Base-by-base conservation (phyloP, 1,284 basidiomycete species). In the Cutaneotrichosporon sp. region DNA sequence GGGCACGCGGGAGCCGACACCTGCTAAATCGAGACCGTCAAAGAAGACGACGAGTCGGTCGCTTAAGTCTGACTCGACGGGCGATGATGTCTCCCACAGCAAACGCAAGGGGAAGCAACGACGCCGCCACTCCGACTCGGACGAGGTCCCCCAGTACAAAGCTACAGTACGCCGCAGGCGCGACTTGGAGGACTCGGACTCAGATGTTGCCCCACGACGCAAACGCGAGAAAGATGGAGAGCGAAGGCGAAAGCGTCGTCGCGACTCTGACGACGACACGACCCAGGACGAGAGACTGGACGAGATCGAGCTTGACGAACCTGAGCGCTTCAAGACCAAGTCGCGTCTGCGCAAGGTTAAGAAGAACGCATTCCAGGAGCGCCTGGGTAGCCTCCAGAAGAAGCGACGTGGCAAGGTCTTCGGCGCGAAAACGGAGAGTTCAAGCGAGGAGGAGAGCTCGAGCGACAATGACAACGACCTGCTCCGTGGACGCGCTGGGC, bases 221-320 rank as follows among this genome's bases (percentile, higher is more conserved):
- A 50, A 14, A n/a, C 67, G 70, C 47, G 68, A 69, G 1, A 69
- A 73, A 49, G 70, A 73, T 10, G 63, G 66, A 32, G 69, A 71
- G 38, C 9, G 13, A 16, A 5, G 11, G 9, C 38, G 38, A 11
- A 40, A 40, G 8, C n/a, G 47, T 7, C 47, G 47, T 14, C 21
- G n/a, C 21, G 16, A 34, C n/a, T 21, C 46, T 4, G 69, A 71
- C 21, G 60, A 64, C 7, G 68, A 66, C 49, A 64, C n/a, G n/a
- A n/a, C 85, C 5, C 83, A 81, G 21, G 82, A 85, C 52, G 83
- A 82, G 51, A 83, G 86, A 66, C 73, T 85, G 31, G 83, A 86
- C 36, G 87, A 88, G 64, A 80, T 90, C n/a, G 85, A 89, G 51
- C 63, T 76, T 63, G 78, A 79, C 64, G 67, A 73, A 56, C 73